Percentiles rank a stretch among this genome's conserved stretches.
These are phyloP conservation scores for Globisporangium lucens DNA, from an alignment of 352 stramenopile species.

Conservation along the genomic window DNA sequence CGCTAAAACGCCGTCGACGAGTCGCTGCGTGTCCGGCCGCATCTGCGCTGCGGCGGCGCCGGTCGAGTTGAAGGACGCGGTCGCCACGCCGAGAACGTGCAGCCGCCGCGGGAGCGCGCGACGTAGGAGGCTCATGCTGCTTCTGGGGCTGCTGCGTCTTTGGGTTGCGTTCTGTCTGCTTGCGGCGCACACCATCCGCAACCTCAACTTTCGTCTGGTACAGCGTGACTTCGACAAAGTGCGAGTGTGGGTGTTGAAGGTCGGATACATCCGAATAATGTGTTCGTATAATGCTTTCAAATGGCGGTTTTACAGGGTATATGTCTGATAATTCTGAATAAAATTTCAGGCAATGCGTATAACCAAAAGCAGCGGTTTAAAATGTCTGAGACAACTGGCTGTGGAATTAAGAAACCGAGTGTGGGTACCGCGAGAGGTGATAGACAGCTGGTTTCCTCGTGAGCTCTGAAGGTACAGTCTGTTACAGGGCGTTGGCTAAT, in stretches of 20 bases:
- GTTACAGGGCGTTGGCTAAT: neutral
- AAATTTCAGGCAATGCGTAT: neutral
- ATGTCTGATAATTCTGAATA: neutral
- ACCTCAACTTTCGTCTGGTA: neutral
- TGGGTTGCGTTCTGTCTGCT: neutral
- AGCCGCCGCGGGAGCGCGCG: conserved; percentile 7
- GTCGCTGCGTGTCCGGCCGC: conserved; percentile 38
- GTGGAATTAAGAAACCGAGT: neutral
- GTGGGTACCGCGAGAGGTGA: neutral
- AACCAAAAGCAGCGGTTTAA: neutral
- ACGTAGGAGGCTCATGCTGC: conserved; percentile 18
- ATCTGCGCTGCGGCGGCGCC: conserved; percentile 18
- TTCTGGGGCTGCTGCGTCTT: neutral
- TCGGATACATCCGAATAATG: neutral
- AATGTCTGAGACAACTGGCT: neutral
- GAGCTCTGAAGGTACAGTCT: neutral
- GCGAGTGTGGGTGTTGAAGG: neutral
- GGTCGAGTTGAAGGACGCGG: neutral
- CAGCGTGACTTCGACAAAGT: neutral
- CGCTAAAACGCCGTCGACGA: conserved; percentile 51
- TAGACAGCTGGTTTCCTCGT: neutral
- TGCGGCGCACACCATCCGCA: neutral
- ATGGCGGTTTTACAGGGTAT: neutral
- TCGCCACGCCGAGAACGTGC: neutral
- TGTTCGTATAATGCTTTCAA: neutral